Percentiles rank a stretch among this genome's conserved stretches.
Evolutionary conservation across 805 yeast species (phyloP).

Genomic region (Ascoidea rubescens): DNA sequence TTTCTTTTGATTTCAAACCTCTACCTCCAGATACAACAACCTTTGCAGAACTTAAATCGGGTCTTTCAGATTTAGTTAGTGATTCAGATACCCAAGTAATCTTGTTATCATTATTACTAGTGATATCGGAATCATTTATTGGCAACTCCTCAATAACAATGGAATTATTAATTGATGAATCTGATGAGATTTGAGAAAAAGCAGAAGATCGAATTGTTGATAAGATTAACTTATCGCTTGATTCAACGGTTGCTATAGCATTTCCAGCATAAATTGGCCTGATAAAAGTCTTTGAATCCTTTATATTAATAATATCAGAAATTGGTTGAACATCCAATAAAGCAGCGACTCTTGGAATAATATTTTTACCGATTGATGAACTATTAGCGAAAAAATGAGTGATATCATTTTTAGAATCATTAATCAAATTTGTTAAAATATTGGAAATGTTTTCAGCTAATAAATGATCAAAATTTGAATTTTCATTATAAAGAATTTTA

Average conservation of each 20-base stretch:
- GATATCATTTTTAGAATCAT: constrained; percentile 21
- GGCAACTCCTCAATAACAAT: constrained; percentile 35
- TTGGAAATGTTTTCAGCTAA: constrained; percentile 77
- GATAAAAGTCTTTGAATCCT: constrained; percentile 55
- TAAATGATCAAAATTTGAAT: constrained; percentile 46
- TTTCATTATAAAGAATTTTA: constrained; percentile 45
- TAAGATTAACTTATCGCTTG: constrained; percentile 50
- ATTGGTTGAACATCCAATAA: constrained; percentile 77
- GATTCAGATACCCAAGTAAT: constrained; percentile 66
- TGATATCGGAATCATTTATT: constrained; percentile 19
- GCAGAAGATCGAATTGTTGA: constrained; percentile 80
- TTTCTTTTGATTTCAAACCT: constrained; percentile 81
- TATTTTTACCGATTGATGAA: constrained; percentile 76
- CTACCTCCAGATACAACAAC: constrained; percentile 87
- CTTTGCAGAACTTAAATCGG: constrained; percentile 78
- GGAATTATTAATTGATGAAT: constrained; percentile 23
- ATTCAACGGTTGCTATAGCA: constrained; percentile 69
- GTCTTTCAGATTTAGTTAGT: constrained; percentile 67
- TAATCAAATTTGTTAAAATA: constrained; percentile 30
- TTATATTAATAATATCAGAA: constrained; percentile 64
- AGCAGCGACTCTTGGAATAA: constrained; percentile 82
- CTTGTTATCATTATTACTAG: constrained; percentile 23
- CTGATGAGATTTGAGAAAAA: constrained; percentile 33
- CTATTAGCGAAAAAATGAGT: constrained; percentile 72
- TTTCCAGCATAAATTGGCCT: constrained; percentile 97